A percentile compares a stretch with the other conserved stretches of the same genome.
phyloP scores from a whole-genome alignment of 352 stramenopile genomes.

The Phytophthora pisi region DNA sequence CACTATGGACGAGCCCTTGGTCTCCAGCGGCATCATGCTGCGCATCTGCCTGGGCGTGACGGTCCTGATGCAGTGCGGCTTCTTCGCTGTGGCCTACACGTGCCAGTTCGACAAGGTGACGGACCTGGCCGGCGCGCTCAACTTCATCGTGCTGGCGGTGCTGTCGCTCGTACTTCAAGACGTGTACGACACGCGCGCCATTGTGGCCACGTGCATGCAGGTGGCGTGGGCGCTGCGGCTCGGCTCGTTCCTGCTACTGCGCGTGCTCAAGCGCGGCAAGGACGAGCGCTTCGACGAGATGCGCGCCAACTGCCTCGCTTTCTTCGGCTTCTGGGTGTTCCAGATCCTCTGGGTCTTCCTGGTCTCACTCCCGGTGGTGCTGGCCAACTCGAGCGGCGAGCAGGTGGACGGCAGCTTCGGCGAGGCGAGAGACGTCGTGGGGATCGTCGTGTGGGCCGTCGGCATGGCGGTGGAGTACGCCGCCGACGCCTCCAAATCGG shows the following conservation, averaged over 20 bases:
- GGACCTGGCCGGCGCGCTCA: slow-evolving; percentile 64
- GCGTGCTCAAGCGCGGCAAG: slow-evolving; percentile 72
- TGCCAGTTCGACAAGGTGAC: slow-evolving; percentile 76
- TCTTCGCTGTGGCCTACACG: slow-evolving; percentile 63
- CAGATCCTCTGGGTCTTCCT: slow-evolving; percentile 86
- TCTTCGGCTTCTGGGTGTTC: slow-evolving; percentile 84
- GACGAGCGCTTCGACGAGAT: slow-evolving; percentile 85
- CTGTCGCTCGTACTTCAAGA: slow-evolving; percentile 53
- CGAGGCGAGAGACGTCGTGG: slow-evolving; percentile 42
- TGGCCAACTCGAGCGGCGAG: slow-evolving; percentile 56
- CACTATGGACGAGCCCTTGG: slow-evolving; percentile 27
- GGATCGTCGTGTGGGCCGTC: slow-evolving; percentile 56
- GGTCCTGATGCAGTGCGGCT: slow-evolving; percentile 57
- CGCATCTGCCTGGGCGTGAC: slow-evolving; percentile 57
- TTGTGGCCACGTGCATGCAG: slow-evolving; percentile 57
- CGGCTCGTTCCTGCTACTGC: slow-evolving; percentile 63
- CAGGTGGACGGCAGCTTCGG: slow-evolving; percentile 39
- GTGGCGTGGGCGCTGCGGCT: slow-evolving; percentile 67
- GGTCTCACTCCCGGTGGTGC: slow-evolving; percentile 70
- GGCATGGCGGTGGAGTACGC: slow-evolving; percentile 64
- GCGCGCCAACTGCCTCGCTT: slow-evolving; percentile 57
- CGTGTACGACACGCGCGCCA: slow-evolving; percentile 49
- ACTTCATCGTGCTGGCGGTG: slow-evolving; percentile 61
- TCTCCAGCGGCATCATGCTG: slow-evolving; percentile 46
- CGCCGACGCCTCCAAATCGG: slow-evolving; percentile 66